phyloP scores from a whole-genome alignment of 495 filamentous ascomycete species.

The Xylaria flabelliformis region DNA sequence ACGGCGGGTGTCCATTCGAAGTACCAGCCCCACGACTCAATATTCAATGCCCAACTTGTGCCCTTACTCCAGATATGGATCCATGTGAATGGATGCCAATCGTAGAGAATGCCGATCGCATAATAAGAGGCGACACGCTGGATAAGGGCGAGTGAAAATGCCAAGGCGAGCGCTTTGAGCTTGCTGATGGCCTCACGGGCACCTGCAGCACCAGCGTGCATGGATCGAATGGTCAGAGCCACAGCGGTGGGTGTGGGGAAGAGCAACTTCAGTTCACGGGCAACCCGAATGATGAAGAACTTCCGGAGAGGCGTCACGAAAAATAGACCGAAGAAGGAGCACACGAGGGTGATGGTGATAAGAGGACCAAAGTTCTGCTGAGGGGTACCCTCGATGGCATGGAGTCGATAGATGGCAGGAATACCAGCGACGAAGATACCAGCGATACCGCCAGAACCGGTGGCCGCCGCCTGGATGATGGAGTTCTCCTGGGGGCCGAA shows the following conservation, averaged over 20 bases:
- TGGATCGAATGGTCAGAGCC: slow-evolving; percentile 67
- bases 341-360: slow-evolving; percentile 65
- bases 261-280: slow-evolving; percentile 65
- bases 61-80: slow-evolving; percentile 67
- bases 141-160: slow-evolving; percentile 57
- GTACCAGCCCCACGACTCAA: slow-evolving; percentile 72
- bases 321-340: slow-evolving; percentile 72
- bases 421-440: slow-evolving; percentile 68
- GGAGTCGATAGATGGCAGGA: slow-evolving; percentile 67
- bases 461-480: slow-evolving; percentile 69
- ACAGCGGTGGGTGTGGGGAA: slow-evolving; percentile 71
- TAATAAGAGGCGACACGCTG: slow-evolving; percentile 68
- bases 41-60: slow-evolving; percentile 59
- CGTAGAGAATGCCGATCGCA: slow-evolving; percentile 67
- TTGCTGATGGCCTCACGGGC: slow-evolving; percentile 63
- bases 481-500: slow-evolving; percentile 74
- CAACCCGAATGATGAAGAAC: slow-evolving; percentile 72
- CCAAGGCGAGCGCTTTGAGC: slow-evolving; percentile 59
- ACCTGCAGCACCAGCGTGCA: slow-evolving; percentile 64
- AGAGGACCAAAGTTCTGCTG: slow-evolving; percentile 63
- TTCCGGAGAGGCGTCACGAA: slow-evolving; percentile 71
- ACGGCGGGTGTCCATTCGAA: slow-evolving; percentile 66
- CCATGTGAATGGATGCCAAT: slow-evolving; percentile 72
- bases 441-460: slow-evolving; percentile 67
- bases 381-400: slow-evolving; percentile 57